phyloP scores from a whole-genome alignment of 371 early-diverging fungal species.

The Actinomucor elegans region DNA sequence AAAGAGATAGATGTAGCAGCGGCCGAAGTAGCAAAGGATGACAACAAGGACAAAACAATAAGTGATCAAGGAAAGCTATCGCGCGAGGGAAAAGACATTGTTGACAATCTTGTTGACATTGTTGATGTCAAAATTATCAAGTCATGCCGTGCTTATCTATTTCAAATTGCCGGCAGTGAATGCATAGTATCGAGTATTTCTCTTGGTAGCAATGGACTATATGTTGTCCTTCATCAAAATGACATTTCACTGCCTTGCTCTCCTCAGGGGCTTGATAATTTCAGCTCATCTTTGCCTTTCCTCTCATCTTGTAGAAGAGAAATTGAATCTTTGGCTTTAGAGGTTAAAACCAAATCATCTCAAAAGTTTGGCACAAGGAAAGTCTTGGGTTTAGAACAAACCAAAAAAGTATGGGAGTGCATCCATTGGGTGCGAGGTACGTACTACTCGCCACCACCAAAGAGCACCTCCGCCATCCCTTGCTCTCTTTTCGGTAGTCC shows the following conservation, averaged over 20 bases:
- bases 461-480: too few species aligned
- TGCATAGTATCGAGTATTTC: constrained; percentile 9
- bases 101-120: constrained; percentile 8
- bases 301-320: too few species aligned
- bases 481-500: too few species aligned
- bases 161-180: constrained; percentile 6
- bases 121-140: not conserved
- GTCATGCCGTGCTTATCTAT: constrained; percentile 6
- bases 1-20: constrained; percentile 5
- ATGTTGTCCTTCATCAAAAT: constrained; percentile 9
- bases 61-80: constrained; percentile 9
- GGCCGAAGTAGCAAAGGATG: constrained; percentile 4
- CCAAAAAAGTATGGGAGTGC: too few species aligned
- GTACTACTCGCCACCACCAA: too few species aligned
- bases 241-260: constrained; percentile 49
- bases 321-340: too few species aligned
- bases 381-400: too few species aligned
- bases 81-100: constrained; percentile 7
- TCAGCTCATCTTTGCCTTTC: too few species aligned
- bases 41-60: constrained; percentile 8
- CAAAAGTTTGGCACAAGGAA: too few species aligned
- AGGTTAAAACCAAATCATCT: too few species aligned
- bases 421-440: too few species aligned
- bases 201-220: constrained; percentile 3
- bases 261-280: too few species aligned